phyloP scores from a whole-genome alignment of 768 basidiomycete genomes.

The Pleurotus pulmonarius region DNA sequence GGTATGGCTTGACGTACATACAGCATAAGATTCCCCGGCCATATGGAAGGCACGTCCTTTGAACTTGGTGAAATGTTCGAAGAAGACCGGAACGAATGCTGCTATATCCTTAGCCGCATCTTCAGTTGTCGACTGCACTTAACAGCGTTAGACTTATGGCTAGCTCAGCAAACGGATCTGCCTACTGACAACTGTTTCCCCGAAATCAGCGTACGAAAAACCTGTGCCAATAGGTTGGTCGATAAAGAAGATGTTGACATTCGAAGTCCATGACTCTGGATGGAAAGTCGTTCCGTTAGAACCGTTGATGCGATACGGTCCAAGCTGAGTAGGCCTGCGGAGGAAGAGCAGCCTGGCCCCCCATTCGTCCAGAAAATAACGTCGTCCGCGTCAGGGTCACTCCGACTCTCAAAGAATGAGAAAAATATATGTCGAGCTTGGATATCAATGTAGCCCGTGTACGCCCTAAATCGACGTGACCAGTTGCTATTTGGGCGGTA shows the following conservation, averaged over 20 bases:
- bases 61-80: conserved; percentile 69
- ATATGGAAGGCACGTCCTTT: conserved; percentile 64
- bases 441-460: conserved; percentile 68
- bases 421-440: conserved; percentile 64
- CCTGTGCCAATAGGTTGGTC: conserved; percentile 62
- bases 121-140: conserved; percentile 50
- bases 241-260: conserved; percentile 60
- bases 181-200: conserved; percentile 48
- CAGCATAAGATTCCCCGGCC: conserved; percentile 76
- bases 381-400: conserved; percentile 55
- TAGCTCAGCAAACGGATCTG: background rate
- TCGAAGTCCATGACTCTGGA: conserved; percentile 63
- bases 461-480: conserved; percentile 32
- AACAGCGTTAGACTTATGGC: background rate
- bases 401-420: conserved; percentile 75
- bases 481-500: background rate
- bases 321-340: conserved; percentile 63
- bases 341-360: conserved; percentile 39
- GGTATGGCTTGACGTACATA: conserved; percentile 24
- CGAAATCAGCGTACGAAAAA: conserved; percentile 64
- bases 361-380: conserved; percentile 57
- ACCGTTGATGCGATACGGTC: conserved; percentile 64
- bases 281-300: conserved; percentile 48
- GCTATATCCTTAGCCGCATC: conserved; percentile 70
- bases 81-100: conserved; percentile 68